These are phyloP conservation scores for Hypoxylon sp. DNA, from an alignment of 2,329 filamentous ascomycete species.

Conservation along the genomic window DNA sequence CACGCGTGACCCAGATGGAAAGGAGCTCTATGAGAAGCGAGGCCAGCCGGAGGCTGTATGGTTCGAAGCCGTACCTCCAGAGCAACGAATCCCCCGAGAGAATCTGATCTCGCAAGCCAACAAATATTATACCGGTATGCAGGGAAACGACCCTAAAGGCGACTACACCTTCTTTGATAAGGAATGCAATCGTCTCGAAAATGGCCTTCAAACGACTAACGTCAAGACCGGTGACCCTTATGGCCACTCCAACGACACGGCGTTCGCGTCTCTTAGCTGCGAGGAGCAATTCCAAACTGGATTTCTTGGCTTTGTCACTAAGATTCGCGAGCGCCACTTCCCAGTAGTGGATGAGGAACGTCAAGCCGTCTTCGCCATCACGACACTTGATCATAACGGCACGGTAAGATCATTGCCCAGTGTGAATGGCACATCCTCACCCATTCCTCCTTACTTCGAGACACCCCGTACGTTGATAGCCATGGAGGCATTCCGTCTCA, in stretches of 20 bases:
- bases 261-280: slow-evolving; percentile 45
- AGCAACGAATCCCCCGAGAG: slow-evolving; percentile 34
- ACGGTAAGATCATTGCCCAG: slow-evolving; percentile 44
- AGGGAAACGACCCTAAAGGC: slow-evolving; percentile 46
- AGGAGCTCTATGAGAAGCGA: slow-evolving; percentile 26
- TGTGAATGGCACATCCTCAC: slow-evolving; percentile 46
- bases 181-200: slow-evolving; percentile 47
- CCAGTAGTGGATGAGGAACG: slow-evolving; percentile 47
- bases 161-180: slow-evolving; percentile 48
- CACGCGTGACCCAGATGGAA: slow-evolving; percentile 33
- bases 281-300: slow-evolving; percentile 49
- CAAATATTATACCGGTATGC: slow-evolving; percentile 43
- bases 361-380: slow-evolving; percentile 45
- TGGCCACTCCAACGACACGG: slow-evolving; percentile 49
- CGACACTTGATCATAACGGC: slow-evolving; percentile 47
- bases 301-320: slow-evolving; percentile 48
- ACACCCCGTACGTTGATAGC: slow-evolving; percentile 45
- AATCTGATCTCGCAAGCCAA: slow-evolving; percentile 35
- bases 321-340: slow-evolving; percentile 45
- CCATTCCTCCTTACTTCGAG: slow-evolving; percentile 48
- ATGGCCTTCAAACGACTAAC: slow-evolving; percentile 47
- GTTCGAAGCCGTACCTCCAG: slow-evolving; percentile 32
- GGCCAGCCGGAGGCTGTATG: slow-evolving; percentile 36
- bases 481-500: slow-evolving; percentile 41
- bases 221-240: slow-evolving; percentile 43